Evolutionary conservation across 225 moss, liverwort and hornwort species (phyloP).

Genomic region (Lunularia cruciata): DNA sequence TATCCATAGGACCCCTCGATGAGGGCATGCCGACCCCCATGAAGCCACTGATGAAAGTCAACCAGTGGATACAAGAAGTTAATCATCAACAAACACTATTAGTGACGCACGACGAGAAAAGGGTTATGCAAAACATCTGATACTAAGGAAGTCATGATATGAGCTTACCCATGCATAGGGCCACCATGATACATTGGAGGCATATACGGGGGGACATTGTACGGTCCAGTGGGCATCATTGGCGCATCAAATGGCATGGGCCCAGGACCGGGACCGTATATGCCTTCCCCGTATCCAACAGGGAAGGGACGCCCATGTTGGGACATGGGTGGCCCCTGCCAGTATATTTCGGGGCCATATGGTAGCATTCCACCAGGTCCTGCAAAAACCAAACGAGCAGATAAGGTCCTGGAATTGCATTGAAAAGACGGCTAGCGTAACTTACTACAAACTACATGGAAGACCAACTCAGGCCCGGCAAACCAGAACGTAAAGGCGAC

Average conservation of each 20-base stretch:
- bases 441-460: too few species aligned
- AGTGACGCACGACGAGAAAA: neutral
- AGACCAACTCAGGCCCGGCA: too few species aligned
- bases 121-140: too few species aligned
- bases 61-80: neutral
- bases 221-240: conserved; percentile 78
- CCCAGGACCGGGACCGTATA: conserved; percentile 83
- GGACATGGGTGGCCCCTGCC: conserved; percentile 88
- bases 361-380: conserved; percentile 53
- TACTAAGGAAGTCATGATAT: too few species aligned
- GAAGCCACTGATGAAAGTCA: conserved; percentile 55
- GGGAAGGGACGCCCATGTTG: conserved; percentile 72
- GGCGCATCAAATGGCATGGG: conserved; percentile 74
- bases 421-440: too few species aligned
- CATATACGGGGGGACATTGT: conserved; percentile 77
- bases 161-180: conserved; percentile 71
- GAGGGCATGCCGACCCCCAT: conserved; percentile 72
- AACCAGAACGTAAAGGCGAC: too few species aligned
- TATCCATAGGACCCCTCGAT: conserved; percentile 76
- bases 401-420: too few species aligned
- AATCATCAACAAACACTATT: neutral
- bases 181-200: conserved; percentile 81
- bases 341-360: conserved; percentile 86
- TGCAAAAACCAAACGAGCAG: conserved; percentile 11
- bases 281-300: conserved; percentile 68